These are phyloP conservation scores for Oryza brachyantha DNA, from an alignment of 176 grass and related monocot genomes.

Conservation along the genomic window DNA sequence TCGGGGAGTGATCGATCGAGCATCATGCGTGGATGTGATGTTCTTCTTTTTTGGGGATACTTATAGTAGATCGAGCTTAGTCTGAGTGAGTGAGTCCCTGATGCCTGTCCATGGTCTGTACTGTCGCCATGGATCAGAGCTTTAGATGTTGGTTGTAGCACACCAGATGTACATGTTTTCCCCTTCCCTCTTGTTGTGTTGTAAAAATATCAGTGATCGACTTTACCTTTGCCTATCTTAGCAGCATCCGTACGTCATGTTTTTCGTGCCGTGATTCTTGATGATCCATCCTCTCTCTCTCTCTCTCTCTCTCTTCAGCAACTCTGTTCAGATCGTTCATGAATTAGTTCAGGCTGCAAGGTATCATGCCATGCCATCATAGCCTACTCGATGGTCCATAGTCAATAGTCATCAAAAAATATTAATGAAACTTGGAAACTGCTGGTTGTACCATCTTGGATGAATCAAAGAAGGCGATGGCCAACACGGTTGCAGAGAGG, in stretches of 20 bases:
- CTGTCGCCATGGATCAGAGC: not conserved
- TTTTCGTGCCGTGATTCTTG: not conserved
- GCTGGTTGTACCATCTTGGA: no score
- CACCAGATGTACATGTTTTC: not conserved
- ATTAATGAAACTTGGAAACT: not conserved
- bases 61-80: no score
- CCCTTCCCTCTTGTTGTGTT: not conserved
- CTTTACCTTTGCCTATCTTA: not conserved
- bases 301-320: not conserved
- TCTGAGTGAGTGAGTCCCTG: not conserved
- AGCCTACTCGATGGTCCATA: not conserved
- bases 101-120: not conserved
- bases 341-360: not conserved
- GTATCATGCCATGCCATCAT: not conserved
- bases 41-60: not conserved
- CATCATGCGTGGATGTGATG: not conserved
- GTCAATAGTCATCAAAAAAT: not conserved
- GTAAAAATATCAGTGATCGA: not conserved
- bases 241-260: not conserved
- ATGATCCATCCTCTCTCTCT: not conserved
- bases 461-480: no score
- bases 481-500: no score
- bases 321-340: not conserved
- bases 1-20: conserved; percentile 5
- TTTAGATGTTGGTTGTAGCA: not conserved